Evolutionary conservation across 2,329 filamentous ascomycete species (phyloP), one percentile per base, ranked within the genome.

Genomic region (Elsinoe batatas): DNA sequence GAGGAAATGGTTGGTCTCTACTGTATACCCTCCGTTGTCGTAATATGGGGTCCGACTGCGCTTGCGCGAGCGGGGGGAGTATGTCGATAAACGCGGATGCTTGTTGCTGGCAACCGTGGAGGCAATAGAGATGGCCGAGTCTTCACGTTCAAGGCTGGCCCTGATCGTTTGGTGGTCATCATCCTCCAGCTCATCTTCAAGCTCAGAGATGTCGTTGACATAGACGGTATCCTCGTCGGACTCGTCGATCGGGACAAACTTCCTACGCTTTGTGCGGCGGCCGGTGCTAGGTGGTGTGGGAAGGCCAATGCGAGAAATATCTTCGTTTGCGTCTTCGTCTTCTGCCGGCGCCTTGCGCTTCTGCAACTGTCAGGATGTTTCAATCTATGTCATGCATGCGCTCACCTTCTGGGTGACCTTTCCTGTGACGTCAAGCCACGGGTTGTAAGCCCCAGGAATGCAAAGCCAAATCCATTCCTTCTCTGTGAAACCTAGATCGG

Each of bases 361-460:
- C 18, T 35, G 33, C n/a, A 2, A 33, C 2, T 11, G 7, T 37
- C 10, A 49, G 26, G n/a, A 18, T 26, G 12, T 44, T n/a, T 3
- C 26, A 26, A 13, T n/a, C 40, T 11, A 26, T 18, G 2, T 44
- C 18, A 22, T 7, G 10, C 3, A 30, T 22, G 40, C n/a, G 10
- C 40, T 44, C 26, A n/a, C 40, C 40, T 44, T 44, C 3, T 44
- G 40, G 10, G 11, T 44, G 18, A 22, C 40, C 30, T 44, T 44
- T 1, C 40, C 40, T 5, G 30, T 15, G 4, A 33, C 35, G 8
- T 35, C 32, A 7, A 46, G 38, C 37, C 37, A 55, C 7, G 53
- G 53, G 36, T 55, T 55, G 13, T 44, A 46, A 26, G 53, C 36
- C 8, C 53, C 40, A n/a, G 53, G 53, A 17, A 55, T 55, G 38